A percentile compares a stretch with the other conserved stretches of the same genome.
Evolutionary conservation across 441 rosid species (phyloP).

Genomic region (Mallotus japonicus): DNA sequence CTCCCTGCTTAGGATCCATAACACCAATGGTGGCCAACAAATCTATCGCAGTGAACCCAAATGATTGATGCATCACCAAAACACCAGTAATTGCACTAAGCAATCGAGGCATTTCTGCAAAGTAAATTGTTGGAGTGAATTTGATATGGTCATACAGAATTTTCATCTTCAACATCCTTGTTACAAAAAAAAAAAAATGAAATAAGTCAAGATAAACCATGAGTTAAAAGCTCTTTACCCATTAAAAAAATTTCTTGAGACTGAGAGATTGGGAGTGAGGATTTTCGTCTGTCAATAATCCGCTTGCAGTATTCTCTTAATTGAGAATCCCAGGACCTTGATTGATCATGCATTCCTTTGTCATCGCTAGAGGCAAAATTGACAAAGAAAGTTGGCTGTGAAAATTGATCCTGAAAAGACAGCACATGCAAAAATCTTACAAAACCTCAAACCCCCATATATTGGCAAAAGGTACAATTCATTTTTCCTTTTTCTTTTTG

Average conservation of each 20-base stretch:
- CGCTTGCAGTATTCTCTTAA: slow-evolving; percentile 53
- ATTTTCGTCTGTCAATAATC: slow-evolving; percentile 51
- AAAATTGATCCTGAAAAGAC: slow-evolving; percentile 50
- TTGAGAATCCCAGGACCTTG: slow-evolving; percentile 60
- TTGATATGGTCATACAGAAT: slow-evolving; percentile 2
- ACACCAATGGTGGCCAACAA: slow-evolving; percentile 58
- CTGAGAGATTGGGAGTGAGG: slow-evolving; percentile 39
- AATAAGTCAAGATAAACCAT: slow-evolving; percentile 2
- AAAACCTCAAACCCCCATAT: slow-evolving; percentile 16
- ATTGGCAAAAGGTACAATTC: slow-evolving; percentile 1
- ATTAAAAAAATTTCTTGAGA: slow-evolving; percentile 38
- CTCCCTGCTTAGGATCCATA: slow-evolving; percentile 68
- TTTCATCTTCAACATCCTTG: background rate
- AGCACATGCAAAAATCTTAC: slow-evolving; percentile 26
- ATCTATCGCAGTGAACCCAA: slow-evolving; percentile 55
- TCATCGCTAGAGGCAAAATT: slow-evolving; percentile 43
- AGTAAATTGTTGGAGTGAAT: slow-evolving; percentile 16
- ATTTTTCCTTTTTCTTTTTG: background rate
- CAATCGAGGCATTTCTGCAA: slow-evolving; percentile 57
- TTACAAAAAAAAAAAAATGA: background rate
- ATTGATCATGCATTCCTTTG: slow-evolving; percentile 34
- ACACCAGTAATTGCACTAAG: slow-evolving; percentile 64
- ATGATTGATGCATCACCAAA: slow-evolving; percentile 70
- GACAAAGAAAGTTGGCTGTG: slow-evolving; percentile 44
- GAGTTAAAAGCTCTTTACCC: slow-evolving; percentile 32